phyloP scores from a whole-genome alignment of 805 yeast species.

The Sugiyamaella valdiviana region DNA sequence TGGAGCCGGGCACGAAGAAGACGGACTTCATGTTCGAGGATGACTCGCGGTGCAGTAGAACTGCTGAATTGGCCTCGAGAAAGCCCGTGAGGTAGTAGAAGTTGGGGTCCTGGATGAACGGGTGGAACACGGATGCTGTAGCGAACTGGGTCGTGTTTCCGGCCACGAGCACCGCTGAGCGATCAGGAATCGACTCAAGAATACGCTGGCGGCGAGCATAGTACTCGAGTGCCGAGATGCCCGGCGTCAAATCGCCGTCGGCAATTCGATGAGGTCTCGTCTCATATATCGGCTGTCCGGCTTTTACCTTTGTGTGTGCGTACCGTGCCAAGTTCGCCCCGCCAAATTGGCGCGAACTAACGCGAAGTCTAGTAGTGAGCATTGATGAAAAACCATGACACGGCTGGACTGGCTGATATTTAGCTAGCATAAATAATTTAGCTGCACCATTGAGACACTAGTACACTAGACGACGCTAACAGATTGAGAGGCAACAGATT shows the following conservation, averaged over 20 bases:
- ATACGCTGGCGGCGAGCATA: conserved; percentile 61
- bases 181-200: conserved; percentile 50
- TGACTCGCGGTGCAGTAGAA: conserved; percentile 41
- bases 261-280: conserved; percentile 72
- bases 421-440: too few species aligned
- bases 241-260: conserved; percentile 81
- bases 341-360: conserved; percentile 1
- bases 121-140: conserved; percentile 85
- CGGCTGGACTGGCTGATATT: too few species aligned
- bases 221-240: conserved; percentile 79
- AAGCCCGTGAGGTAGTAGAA: conserved; percentile 85
- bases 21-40: conserved; percentile 45
- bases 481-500: too few species aligned
- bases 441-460: too few species aligned
- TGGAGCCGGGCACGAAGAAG: conserved; percentile 81
- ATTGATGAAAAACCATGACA: too few species aligned
- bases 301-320: conserved; percentile 4
- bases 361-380: too few species aligned
- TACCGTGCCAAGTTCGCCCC: background rate
- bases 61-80: conserved; percentile 79
- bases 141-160: conserved; percentile 72
- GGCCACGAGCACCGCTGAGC: conserved; percentile 65
- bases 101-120: conserved; percentile 89
- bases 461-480: too few species aligned
- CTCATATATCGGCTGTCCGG: conserved; percentile 82